phyloP scores from a whole-genome alignment of 2,329 filamentous ascomycete species.

The Talaromyces amestolkiae region DNA sequence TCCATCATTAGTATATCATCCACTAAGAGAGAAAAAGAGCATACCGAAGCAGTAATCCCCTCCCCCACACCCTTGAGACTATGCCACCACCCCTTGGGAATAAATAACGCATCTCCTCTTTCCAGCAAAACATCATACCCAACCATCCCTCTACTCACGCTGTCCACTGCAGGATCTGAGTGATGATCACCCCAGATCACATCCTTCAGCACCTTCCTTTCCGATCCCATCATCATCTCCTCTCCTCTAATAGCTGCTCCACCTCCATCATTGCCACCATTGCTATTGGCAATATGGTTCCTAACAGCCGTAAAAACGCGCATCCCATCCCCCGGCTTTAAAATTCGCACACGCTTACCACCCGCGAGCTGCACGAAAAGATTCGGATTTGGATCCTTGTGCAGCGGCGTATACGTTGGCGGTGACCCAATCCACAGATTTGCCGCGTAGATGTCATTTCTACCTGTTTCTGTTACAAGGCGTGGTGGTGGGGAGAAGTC shows the following conservation, averaged over 20 bases:
- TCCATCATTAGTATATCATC: conserved; percentile 13
- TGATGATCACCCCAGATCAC: conserved; percentile 63
- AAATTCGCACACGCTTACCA: conserved; percentile 69
- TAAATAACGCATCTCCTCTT: conserved; percentile 70
- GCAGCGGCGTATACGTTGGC: conserved; percentile 85
- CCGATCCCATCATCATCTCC: conserved; percentile 87
- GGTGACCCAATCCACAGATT: conserved; percentile 86
- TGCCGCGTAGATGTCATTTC: conserved; percentile 80
- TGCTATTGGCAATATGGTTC: conserved; percentile 29
- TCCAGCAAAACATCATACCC: conserved; percentile 56
- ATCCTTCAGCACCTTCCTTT: conserved; percentile 64
- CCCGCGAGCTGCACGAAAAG: conserved; percentile 80
- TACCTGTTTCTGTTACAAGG: conserved; percentile 62
- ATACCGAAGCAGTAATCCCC: conserved; percentile 59
- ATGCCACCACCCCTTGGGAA: conserved; percentile 86
- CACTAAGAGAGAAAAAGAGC: conserved; percentile 25
- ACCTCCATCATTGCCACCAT: conserved; percentile 26
- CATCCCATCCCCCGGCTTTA: conserved; percentile 63
- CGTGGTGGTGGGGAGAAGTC: conserved; percentile 66
- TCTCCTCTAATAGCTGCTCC: conserved; percentile 62
- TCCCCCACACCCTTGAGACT: conserved; percentile 65
- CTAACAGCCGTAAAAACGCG: conserved; percentile 60
- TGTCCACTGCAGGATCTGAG: not conserved
- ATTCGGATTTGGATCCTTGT: conserved; percentile 92
- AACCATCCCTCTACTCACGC: conserved; percentile 9